Evolutionary conservation across 768 basidiomycete species (phyloP).

Genomic region (Pisolithus microcarpus): DNA sequence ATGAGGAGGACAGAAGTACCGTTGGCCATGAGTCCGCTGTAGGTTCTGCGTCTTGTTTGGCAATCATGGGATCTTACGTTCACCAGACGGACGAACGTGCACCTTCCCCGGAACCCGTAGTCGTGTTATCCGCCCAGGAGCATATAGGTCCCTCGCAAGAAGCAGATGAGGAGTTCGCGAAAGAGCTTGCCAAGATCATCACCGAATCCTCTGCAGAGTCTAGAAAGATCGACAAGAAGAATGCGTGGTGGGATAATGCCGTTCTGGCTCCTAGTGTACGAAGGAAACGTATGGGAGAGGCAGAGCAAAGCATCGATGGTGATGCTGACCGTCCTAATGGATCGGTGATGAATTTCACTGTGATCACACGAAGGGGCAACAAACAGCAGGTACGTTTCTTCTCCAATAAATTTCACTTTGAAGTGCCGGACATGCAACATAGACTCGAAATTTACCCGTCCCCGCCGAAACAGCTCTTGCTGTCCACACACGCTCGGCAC

Average conservation of each 20-base stretch:
- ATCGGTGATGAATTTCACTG: slow-evolving; percentile 80
- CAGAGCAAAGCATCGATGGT: slow-evolving; percentile 43
- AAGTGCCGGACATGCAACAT: slow-evolving; percentile 9
- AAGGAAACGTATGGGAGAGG: slow-evolving; percentile 60
- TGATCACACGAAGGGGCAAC: slow-evolving; percentile 88
- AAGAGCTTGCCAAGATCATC: slow-evolving; percentile 92
- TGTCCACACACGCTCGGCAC: slow-evolving; percentile 84
- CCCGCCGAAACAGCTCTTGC: slow-evolving; percentile 85
- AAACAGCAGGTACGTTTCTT: slow-evolving; percentile 68
- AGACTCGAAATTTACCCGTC: slow-evolving; percentile 86
- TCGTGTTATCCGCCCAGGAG: slow-evolving; percentile 67
- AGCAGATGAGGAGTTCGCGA: slow-evolving; percentile 88
- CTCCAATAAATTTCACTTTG: neutral
- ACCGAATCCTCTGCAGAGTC: slow-evolving; percentile 80
- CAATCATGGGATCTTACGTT: neutral
- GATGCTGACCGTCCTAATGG: slow-evolving; percentile 26
- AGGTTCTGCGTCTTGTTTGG: slow-evolving; percentile 16
- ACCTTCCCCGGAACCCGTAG: slow-evolving; percentile 75
- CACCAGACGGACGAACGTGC: slow-evolving; percentile 53
- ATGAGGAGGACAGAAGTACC: slow-evolving; percentile 46
- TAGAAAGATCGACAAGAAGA: slow-evolving; percentile 82
- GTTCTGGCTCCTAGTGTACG: slow-evolving; percentile 60
- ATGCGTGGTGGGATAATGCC: slow-evolving; percentile 86
- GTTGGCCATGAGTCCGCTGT: slow-evolving; percentile 48
- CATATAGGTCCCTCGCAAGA: slow-evolving; percentile 78